A percentile compares a stretch with the other conserved stretches of the same genome.
Evolutionary conservation across 164 flowering plant species (phyloP).

Genomic region (Magnolia kwangsiensis): DNA sequence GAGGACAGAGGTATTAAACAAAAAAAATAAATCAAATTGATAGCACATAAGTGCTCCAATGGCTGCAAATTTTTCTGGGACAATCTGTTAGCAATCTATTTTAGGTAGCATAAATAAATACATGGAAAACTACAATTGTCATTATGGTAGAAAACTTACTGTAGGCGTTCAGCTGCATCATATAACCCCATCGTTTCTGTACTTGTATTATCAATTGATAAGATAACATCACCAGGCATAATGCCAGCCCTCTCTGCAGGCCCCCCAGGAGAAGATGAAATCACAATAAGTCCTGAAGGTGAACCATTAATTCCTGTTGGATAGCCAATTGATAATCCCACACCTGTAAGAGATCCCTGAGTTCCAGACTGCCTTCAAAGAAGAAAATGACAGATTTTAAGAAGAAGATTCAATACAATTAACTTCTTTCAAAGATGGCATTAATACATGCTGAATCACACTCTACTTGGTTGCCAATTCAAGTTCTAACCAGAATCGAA

Average conservation of each 20-base stretch:
- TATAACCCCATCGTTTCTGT: conserved; percentile 82
- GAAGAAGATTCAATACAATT: neutral
- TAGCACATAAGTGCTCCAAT: neutral
- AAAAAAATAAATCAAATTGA: too few relatives aligned
- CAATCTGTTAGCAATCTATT: neutral
- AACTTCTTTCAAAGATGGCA: neutral
- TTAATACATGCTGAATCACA: neutral
- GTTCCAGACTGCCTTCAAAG: conserved; percentile 99
- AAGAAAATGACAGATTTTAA: conserved; percentile 27
- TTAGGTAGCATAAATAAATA: neutral
- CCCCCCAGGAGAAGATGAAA: conserved; percentile 91
- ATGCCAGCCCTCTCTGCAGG: conserved; percentile 92
- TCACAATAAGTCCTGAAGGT: conserved; percentile 67
- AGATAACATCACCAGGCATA: conserved; percentile 71
- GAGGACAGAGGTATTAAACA: too few relatives aligned
- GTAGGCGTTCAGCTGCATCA: conserved; percentile 93
- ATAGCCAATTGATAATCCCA: conserved; percentile 92
- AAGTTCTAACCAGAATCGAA: conserved; percentile 1
- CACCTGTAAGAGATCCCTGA: conserved; percentile 92
- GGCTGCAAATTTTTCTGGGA: neutral
- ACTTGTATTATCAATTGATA: conserved; percentile 64
- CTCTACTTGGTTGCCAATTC: neutral
- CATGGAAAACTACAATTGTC: neutral
- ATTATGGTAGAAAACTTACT: conserved; percentile 42
- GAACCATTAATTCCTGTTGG: conserved; percentile 51